Evolutionary conservation across 192 early-diverging fungal genomes (phyloP), one percentile per base, ranked within the genome.

Genomic region (Podila horticola): DNA sequence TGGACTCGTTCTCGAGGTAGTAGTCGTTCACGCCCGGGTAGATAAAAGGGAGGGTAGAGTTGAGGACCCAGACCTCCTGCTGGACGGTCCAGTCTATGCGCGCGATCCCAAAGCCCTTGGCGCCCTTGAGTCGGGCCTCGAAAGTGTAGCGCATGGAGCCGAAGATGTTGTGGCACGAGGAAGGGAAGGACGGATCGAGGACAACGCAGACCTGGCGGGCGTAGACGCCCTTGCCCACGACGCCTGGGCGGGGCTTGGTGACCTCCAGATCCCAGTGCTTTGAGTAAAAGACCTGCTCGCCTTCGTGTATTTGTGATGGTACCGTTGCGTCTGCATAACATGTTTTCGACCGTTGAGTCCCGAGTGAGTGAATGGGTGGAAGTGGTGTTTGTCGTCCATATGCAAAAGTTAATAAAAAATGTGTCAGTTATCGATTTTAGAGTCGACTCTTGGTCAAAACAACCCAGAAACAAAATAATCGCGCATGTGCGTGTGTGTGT

Each of bases 1-100:
- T 10, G 20, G 52, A 55, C 24, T n/a, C 52, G 10, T 55, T 22
- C 7, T 55, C 52, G 52, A 55, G 19, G 6, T 55, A 24, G 20
- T 20, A 52, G 19, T 52, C 50, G 10, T 24, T 50, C 22, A 66
- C 65, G 6, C 65, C 24, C 1, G 49, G 65, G 24, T 49, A 49
- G 26, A 62, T 66, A 33, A 52, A 62, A 12, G 73, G 73, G 1
- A 75, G 52, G 5, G 48, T 45, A 1, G 73, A 68, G 52, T 75
- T 75, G 33, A 75, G 20, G 61, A 75, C 66, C 73, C 66, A 75
- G 4, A 75, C 73, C 29, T 75, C 73, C 41, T 67, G 66, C 22
- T 49, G n/a, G 48, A 64, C 73, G 1, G 63, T 15, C 59, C 51
- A 64, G 41, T 75, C 73, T 5, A 22, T 38, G 33, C 65, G 22